A percentile compares a stretch with the other conserved stretches of the same genome.
Evolutionary conservation across 2,329 filamentous ascomycete genomes (phyloP).

Genomic region (Metarhizium robertsii): DNA sequence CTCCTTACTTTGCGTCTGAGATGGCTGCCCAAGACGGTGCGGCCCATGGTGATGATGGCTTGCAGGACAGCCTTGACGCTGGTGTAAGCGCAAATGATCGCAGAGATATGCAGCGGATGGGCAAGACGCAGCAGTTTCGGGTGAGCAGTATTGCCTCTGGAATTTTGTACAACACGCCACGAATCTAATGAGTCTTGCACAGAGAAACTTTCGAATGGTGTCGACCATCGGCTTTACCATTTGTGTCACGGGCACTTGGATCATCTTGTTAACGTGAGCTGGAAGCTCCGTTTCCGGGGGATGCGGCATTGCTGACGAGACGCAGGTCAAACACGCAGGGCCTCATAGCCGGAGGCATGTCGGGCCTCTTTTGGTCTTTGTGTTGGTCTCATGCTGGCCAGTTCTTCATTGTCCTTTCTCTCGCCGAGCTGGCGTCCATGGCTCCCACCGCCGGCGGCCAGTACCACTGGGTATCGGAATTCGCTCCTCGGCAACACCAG

Average conservation of each 20-base stretch:
- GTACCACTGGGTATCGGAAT: slow-evolving; percentile 50
- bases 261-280: slow-evolving; percentile 27
- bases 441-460: slow-evolving; percentile 49
- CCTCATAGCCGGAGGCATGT: slow-evolving; percentile 10
- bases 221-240: slow-evolving; percentile 38
- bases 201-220: slow-evolving; percentile 35
- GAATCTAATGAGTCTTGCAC: no score
- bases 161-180: no score
- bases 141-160: slow-evolving; percentile 1
- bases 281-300: slow-evolving; percentile 14
- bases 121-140: slow-evolving; percentile 11
- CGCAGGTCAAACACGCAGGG: slow-evolving; percentile 25
- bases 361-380: slow-evolving; percentile 12
- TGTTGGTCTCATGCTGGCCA: slow-evolving; percentile 8
- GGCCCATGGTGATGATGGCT: neutral
- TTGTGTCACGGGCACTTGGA: slow-evolving; percentile 35
- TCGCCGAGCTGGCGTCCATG: slow-evolving; percentile 43
- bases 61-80: neutral
- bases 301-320: slow-evolving; percentile 33
- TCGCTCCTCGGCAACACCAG: slow-evolving; percentile 37
- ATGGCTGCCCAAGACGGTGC: neutral
- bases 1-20: neutral
- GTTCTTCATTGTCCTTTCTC: slow-evolving; percentile 30
- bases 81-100: slow-evolving; percentile 10
- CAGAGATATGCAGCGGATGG: slow-evolving; percentile 14